These are phyloP conservation scores for Kuraishia piskuri DNA, from an alignment of 805 yeast species.

Conservation along the genomic window DNA sequence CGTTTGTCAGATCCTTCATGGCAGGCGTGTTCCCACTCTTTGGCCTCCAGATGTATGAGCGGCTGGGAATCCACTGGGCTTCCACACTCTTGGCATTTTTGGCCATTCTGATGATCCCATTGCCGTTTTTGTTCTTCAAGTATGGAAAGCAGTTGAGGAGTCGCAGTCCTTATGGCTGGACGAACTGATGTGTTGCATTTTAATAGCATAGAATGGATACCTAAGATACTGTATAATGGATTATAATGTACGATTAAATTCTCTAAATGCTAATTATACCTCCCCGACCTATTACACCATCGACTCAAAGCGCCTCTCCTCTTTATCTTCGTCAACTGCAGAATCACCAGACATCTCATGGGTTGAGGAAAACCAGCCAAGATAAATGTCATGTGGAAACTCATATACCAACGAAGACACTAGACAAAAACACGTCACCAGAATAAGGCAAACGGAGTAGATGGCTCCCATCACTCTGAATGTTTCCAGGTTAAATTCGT, in stretches of 20 bases:
- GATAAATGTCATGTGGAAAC: slow-evolving; percentile 14
- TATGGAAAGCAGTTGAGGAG: slow-evolving; percentile 35
- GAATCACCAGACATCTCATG: too few relatives aligned
- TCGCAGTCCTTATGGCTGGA: slow-evolving; percentile 40
- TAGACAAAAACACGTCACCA: slow-evolving; percentile 35
- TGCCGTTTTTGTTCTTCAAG: slow-evolving; percentile 44
- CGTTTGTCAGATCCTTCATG: slow-evolving; percentile 43
- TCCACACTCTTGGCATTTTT: slow-evolving; percentile 41
- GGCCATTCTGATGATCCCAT: slow-evolving; percentile 39
- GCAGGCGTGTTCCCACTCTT: slow-evolving; percentile 52
- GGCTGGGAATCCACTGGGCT: slow-evolving; percentile 53
- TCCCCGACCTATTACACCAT: not conserved
- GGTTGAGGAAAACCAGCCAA: not conserved
- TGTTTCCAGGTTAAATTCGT: slow-evolving; percentile 38
- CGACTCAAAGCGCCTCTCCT: too few relatives aligned
- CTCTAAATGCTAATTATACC: too few relatives aligned
- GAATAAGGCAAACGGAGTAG: slow-evolving; percentile 46
- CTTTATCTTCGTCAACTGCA: too few relatives aligned
- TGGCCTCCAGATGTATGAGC: slow-evolving; percentile 47
- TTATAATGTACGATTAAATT: too few relatives aligned
- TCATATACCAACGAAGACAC: slow-evolving; percentile 22
- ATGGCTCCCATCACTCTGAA: slow-evolving; percentile 57
- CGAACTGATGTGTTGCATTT: slow-evolving; percentile 8
- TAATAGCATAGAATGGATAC: too few relatives aligned
- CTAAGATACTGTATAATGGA: too few relatives aligned